Evolutionary conservation across 306 rosid species (phyloP), one percentile per base, ranked within the genome.

Genomic region (Carpinus viminea): DNA sequence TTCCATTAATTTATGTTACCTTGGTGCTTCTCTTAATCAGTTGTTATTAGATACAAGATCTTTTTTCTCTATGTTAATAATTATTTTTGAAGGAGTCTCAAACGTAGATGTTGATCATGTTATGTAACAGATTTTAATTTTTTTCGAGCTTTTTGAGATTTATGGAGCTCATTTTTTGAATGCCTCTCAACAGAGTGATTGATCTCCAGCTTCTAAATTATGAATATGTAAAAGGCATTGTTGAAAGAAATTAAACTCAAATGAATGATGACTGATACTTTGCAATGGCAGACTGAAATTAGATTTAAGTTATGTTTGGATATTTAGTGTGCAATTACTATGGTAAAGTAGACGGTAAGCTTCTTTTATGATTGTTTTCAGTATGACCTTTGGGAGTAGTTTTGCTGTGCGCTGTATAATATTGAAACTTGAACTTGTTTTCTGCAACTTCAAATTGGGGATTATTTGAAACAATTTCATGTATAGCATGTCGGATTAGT

Each of bases 1-100:
- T 57, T 70, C 4, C 60, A 28, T 51, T 51, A 57, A 71, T 43
- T 64, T 69, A 34, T 70, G 70, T 72, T 68, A 77, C 74, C 65
- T 17, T 18, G 11, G 8, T 68, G 20, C 18, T 20, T 13, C 11
- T 69, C 68, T 20, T 51, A n/a, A 18, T 55, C 66, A 31, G 18
- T 4, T 62, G 20, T 34, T 62, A 62, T 31, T 41, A 5, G 3
- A 41, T 38, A n/a, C 12, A 13, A 66, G 48, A 66, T 41, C 16
- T 38, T 36, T 66, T 5, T 17, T 66, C 16, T 66, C 48, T 66
- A 17, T 17, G 28, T n/a, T 15, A 21, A 66, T 66, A 66, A 66
- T 65, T 48, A 36, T 10, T 34, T 43, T 36, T 11, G 21, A 11
- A 66, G 24, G 51, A 66, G 8, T 66, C 28, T 57, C 72, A 18